Conservation (phyloP, 2,329 filamentous ascomycete genomes). For the Rutstroemia sp. region DNA sequence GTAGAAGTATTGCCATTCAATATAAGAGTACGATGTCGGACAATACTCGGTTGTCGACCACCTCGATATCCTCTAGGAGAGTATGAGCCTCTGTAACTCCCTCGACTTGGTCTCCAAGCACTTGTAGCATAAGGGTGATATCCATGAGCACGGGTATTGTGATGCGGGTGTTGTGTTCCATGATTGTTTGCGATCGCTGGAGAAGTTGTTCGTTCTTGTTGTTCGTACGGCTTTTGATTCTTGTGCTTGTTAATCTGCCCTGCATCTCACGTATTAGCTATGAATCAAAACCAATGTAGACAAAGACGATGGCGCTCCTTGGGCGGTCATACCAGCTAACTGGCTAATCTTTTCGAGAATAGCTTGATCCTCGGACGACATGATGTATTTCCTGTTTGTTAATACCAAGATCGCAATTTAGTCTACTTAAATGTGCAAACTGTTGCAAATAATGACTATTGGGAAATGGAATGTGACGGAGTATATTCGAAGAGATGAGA, state of each 20-base stretch:
- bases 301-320: conserved; percentile 41
- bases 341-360: conserved; percentile 48
- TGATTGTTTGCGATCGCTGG: conserved; percentile 11
- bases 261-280: conserved; percentile 29
- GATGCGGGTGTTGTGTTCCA: conserved; percentile 9
- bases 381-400: conserved; percentile 20
- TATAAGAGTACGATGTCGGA: conserved; percentile 56
- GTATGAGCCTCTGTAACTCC: conserved; percentile 20
- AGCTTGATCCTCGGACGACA: conserved; percentile 48
- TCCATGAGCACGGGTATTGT: conserved; percentile 13
- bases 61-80: conserved; percentile 28
- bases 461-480: no score
- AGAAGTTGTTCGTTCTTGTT: conserved; percentile 14
- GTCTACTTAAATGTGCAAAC: no score
- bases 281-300: conserved; percentile 12
- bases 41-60: conserved; percentile 33
- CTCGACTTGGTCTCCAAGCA: conserved; percentile 24
- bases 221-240: conserved; percentile 44
- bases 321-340: conserved; percentile 42
- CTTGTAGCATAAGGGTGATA: conserved; percentile 20
- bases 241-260: conserved; percentile 78
- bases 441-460: no score
- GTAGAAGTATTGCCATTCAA: conserved; percentile 40
- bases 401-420: conserved; percentile 10
- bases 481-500: neutral